A percentile compares a stretch with the other conserved stretches of the same genome.
phyloP scores from a whole-genome alignment of 148 eudicot species.

The Agrostemma githago region DNA sequence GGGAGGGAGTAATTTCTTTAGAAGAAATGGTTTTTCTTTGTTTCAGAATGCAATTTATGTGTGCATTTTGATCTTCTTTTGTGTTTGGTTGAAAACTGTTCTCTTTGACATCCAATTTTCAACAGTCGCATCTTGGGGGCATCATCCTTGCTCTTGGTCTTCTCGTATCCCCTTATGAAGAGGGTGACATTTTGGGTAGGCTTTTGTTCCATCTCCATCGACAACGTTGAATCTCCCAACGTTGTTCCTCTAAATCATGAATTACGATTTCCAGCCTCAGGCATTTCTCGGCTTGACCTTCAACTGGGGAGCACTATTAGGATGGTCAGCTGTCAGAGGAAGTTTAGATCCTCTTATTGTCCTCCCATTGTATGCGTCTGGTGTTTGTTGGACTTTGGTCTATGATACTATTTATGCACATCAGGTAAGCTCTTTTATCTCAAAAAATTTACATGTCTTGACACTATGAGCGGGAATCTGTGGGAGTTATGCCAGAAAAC shows the following conservation, averaged over 20 bases:
- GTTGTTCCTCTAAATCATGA: conserved; percentile 14
- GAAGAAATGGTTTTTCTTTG: too few relatives aligned
- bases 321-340: conserved; percentile 95
- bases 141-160: conserved; percentile 88
- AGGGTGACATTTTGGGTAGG: conserved; percentile 95
- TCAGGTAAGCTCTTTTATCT: conserved; percentile 51
- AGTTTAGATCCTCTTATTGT: conserved; percentile 77
- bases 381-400: conserved; percentile 89
- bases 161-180: conserved; percentile 96
- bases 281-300: conserved; percentile 94
- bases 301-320: conserved; percentile 97
- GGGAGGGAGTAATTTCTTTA: not conserved
- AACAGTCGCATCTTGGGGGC: conserved; percentile 82
- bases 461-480: not conserved
- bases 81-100: not conserved
- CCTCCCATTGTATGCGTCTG: conserved; percentile 77
- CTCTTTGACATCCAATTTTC: conserved; percentile 6
- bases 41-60: not conserved
- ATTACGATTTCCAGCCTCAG: conserved; percentile 69
- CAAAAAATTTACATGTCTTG: not conserved
- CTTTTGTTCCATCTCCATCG: not conserved
- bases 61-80: not conserved
- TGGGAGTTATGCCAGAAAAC: not conserved
- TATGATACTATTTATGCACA: conserved; percentile 99
- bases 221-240: not conserved